Base-by-base conservation (phyloP, 148 eudicot species). In the Dysphania ambrosioides region DNA sequence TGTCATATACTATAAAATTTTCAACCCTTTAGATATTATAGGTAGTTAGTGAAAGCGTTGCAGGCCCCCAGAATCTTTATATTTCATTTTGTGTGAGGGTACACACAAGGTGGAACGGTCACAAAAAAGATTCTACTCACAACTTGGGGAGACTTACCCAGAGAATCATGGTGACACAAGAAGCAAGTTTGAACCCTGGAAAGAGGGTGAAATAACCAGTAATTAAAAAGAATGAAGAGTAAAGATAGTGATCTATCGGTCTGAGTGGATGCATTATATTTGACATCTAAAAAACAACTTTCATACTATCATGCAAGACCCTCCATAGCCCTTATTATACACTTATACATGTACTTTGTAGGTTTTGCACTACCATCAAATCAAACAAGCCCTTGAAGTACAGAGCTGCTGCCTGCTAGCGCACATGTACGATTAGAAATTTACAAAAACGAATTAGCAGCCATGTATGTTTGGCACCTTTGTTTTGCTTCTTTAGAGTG, bases 131-230 rank as follows among this genome's bases (percentile, higher is more conserved):
- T 32, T 35, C 6, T 32, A 35, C 16, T 35, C 26, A n/a, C n/a
- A 65, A 65, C 68, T 65, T 65, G 44, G 30, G 68, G 68, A 65
- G 42, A 65, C 68, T 65, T 65, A 65, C 68, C 68, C 68, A 65
- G 23, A 65, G 68, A 21, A 36, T 65, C 47, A 65, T 36, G 68
- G 44, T 47, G 68, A 65, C 67, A 32, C 35, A 63, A 65, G 68
- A 19, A 65, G 68, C 68, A 65, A 35, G 68, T 35, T n/a, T 65
- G 7, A 35, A 65, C 68, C 68, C 68, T 65, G 68, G 68, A 65
- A 65, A 65, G 68, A 36, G 68, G 68, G 68, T 9, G 44, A 65
- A 65, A 65, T 65, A 65, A 65, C 68, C 68, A 65, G 47, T 9
- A 36, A 65, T 65, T 38, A 65, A 65, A 65, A 65, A 12, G 29